Conservation (phyloP, 805 yeast genomes). For the Cyberlindnera petersonii region DNA sequence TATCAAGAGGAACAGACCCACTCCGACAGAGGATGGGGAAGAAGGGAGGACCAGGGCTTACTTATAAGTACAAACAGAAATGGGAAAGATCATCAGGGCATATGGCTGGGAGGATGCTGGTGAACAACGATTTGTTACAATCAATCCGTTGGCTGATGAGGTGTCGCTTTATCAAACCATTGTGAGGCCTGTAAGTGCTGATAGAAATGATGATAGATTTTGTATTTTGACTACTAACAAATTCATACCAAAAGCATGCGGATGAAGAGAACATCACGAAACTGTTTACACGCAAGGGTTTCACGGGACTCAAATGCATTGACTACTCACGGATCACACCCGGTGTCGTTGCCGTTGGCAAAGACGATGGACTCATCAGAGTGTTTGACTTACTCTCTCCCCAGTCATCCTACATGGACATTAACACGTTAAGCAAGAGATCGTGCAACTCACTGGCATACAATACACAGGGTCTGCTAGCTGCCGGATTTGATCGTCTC, state of each 20-base stretch:
- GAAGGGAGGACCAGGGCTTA: too few relatives aligned
- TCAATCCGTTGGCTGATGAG: conserved; percentile 76
- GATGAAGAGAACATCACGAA: conserved; percentile 48
- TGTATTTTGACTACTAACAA: neutral
- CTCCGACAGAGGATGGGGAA: too few relatives aligned
- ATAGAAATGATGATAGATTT: too few relatives aligned
- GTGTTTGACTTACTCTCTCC: conserved; percentile 52
- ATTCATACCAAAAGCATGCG: conserved; percentile 17
- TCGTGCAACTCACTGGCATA: conserved; percentile 75
- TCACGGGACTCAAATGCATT: conserved; percentile 63
- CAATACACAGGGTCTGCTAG: conserved; percentile 60
- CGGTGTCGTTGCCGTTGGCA: conserved; percentile 73
- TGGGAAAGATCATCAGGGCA: conserved; percentile 28
- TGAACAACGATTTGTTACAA: conserved; percentile 25
- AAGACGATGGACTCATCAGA: conserved; percentile 61
- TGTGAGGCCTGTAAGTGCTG: conserved; percentile 31
- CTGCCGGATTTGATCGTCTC: conserved; percentile 68
- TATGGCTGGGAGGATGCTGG: conserved; percentile 27
- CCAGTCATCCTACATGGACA: conserved; percentile 22
- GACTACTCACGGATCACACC: conserved; percentile 52
- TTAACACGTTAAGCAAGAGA: conserved; percentile 52
- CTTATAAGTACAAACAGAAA: too few relatives aligned
- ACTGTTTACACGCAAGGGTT: conserved; percentile 53
- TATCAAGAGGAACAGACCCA: too few relatives aligned
- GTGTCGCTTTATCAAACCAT: conserved; percentile 58